Conservation (phyloP, 2,329 filamentous ascomycete species). For the Coniochaeta hoffmannii region DNA sequence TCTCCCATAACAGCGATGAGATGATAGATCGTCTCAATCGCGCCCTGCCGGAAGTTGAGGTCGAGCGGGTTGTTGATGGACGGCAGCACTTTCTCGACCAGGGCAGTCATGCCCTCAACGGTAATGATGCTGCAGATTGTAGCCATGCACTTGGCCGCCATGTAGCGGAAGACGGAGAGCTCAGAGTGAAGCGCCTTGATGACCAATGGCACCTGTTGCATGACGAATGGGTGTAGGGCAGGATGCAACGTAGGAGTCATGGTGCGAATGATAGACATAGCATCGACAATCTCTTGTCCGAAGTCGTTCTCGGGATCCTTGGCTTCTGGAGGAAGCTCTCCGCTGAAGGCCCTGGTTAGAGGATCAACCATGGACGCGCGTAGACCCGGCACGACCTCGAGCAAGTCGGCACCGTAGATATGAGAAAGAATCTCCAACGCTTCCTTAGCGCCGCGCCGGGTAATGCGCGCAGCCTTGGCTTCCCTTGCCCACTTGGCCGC, state of each 20-base stretch:
- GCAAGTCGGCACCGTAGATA: conserved; percentile 69
- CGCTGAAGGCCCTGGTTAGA: conserved; percentile 65
- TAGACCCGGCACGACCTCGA: conserved; percentile 80
- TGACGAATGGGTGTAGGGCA: conserved; percentile 70
- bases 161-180: conserved; percentile 89
- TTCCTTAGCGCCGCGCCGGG: conserved; percentile 87
- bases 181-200: conserved; percentile 82
- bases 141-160: conserved; percentile 93
- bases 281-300: conserved; percentile 91
- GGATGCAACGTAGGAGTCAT: conserved; percentile 82
- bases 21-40: conserved; percentile 93
- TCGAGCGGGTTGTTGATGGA: conserved; percentile 88
- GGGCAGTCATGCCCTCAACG: conserved; percentile 88
- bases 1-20: conserved; percentile 98
- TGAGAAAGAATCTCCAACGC: conserved; percentile 80
- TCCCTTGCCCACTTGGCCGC: conserved; percentile 85
- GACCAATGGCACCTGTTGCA: conserved; percentile 76
- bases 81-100: conserved; percentile 88
- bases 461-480: conserved; percentile 81
- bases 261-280: conserved; percentile 84
- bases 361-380: conserved; percentile 75
- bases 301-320: conserved; percentile 65
- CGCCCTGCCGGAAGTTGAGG: conserved; percentile 82
- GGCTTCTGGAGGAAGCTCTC: conserved; percentile 64
- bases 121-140: conserved; percentile 96